Evolutionary conservation across 106 monocot species (phyloP).

Genomic region (Alisma plantagoaquatica): DNA sequence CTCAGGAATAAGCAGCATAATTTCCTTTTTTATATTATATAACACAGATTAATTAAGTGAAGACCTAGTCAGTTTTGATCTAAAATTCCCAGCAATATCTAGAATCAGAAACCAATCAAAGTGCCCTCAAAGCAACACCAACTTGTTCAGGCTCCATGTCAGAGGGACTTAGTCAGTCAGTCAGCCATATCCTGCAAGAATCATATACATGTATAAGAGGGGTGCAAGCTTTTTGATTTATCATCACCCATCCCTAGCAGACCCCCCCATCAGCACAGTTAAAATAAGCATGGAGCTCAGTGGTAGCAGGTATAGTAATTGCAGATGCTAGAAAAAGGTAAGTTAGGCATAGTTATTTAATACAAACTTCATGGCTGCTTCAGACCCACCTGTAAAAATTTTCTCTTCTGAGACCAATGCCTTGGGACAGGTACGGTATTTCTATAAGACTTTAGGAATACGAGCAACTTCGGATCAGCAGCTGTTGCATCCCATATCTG

Average conservation of each 20-base stretch:
- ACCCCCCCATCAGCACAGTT: too few relatives aligned
- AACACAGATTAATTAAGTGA: too few relatives aligned
- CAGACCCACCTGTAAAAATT: slow-evolving; percentile 95
- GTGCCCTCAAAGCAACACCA: slow-evolving; percentile 44
- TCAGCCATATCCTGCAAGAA: slow-evolving; percentile 91
- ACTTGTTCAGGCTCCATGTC: slow-evolving; percentile 65
- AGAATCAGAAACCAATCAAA: slow-evolving; percentile 34
- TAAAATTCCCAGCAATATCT: too few relatives aligned
- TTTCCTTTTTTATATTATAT: too few relatives aligned
- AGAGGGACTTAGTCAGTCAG: slow-evolving; percentile 30
- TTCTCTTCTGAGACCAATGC: slow-evolving; percentile 98
- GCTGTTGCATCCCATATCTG: slow-evolving; percentile 99
- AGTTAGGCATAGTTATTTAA: not conserved
- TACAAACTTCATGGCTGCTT: not conserved
- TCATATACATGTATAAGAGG: slow-evolving; percentile 94
- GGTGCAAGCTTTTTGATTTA: slow-evolving; percentile 49
- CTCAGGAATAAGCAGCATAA: too few relatives aligned
- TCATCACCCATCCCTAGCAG: slow-evolving; percentile 43
- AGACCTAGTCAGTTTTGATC: too few relatives aligned
- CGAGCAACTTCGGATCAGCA: slow-evolving; percentile 90
- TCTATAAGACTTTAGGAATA: slow-evolving; percentile 83
- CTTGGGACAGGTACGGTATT: slow-evolving; percentile 98
- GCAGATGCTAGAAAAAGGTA: too few relatives aligned
- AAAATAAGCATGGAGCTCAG: too few relatives aligned
- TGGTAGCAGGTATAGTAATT: too few relatives aligned